Evolutionary conservation across 108 stramenopile species (phyloP).

Genomic region (Asterionellopsis glacialis): DNA sequence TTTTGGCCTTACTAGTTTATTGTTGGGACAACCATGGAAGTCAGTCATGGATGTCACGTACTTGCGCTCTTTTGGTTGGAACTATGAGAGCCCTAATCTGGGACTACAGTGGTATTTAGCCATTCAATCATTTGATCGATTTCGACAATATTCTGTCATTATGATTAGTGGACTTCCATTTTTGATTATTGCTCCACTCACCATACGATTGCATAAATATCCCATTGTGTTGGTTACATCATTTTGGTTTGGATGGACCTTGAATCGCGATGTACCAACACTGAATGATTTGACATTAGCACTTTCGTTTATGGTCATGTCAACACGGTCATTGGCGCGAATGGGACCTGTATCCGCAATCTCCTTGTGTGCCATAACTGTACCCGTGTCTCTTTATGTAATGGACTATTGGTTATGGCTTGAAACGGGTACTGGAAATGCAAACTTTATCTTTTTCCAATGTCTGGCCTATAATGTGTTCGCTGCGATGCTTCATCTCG

Average conservation of each 20-base stretch:
- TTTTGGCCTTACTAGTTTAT: too few species aligned
- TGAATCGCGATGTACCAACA: constrained; percentile 58
- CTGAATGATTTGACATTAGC: constrained; percentile 57
- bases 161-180: constrained; percentile 46
- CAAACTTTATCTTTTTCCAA: constrained; percentile 83
- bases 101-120: constrained; percentile 66
- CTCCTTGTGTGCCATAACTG: constrained; percentile 44
- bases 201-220: constrained; percentile 51
- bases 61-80: neutral
- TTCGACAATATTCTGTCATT: constrained; percentile 55
- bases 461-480: constrained; percentile 76
- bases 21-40: too few species aligned
- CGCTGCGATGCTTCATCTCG: constrained; percentile 30
- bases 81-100: neutral
- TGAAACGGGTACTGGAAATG: constrained; percentile 68
- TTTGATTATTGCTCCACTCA: constrained; percentile 52
- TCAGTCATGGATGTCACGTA: too few species aligned
- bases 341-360: constrained; percentile 36
- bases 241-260: constrained; percentile 46
- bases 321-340: constrained; percentile 52
- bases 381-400: constrained; percentile 57
- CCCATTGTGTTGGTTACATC: constrained; percentile 56
- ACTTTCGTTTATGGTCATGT: constrained; percentile 40
- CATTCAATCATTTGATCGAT: constrained; percentile 77
- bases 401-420: constrained; percentile 69